Percentiles rank a stretch among this genome's conserved stretches.
Conservation (phyloP, 1,284 basidiomycete species). For the Rhodotorula sp. region DNA sequence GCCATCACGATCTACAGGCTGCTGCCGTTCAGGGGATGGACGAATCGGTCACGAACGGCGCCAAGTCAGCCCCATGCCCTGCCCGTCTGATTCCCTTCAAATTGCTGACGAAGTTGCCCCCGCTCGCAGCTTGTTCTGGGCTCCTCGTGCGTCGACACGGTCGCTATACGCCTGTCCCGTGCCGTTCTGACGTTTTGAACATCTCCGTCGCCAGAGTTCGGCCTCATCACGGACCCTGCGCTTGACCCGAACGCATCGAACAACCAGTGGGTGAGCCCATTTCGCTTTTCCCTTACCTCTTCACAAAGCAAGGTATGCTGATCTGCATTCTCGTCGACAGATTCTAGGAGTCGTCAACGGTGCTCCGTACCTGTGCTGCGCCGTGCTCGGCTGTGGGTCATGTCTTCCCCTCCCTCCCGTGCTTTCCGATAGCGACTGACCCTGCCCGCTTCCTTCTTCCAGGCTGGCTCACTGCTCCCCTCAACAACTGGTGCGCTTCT, state of each 20-base stretch:
- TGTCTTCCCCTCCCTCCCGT: constrained; percentile 12
- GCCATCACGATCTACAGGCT: constrained; percentile 12
- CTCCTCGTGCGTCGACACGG: neutral
- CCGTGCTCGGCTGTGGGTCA: constrained; percentile 44
- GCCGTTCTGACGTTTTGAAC: too few species aligned
- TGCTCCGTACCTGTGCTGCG: constrained; percentile 47
- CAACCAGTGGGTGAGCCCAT: constrained; percentile 19
- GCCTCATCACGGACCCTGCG: constrained; percentile 7
- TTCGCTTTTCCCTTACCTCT: neutral
- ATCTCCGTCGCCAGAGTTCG: constrained; percentile 20
- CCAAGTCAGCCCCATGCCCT: constrained; percentile 23
- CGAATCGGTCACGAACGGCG: constrained; percentile 50
- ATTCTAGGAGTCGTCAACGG: constrained; percentile 26
- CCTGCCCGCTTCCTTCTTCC: constrained; percentile 41
- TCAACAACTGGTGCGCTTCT: constrained; percentile 40
- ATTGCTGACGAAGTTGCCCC: neutral
- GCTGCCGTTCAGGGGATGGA: constrained; percentile 49
- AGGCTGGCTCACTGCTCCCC: constrained; percentile 51
- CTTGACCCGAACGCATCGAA: neutral
- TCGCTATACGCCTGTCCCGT: too few species aligned
- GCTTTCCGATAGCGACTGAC: neutral
- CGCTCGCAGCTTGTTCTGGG: constrained; percentile 2
- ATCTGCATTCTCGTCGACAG: neutral
- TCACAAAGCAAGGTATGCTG: neutral
- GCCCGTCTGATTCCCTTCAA: too few species aligned